phyloP scores from a whole-genome alignment of 2,329 filamentous ascomycete genomes.

The Sclerotinia glacialis region DNA sequence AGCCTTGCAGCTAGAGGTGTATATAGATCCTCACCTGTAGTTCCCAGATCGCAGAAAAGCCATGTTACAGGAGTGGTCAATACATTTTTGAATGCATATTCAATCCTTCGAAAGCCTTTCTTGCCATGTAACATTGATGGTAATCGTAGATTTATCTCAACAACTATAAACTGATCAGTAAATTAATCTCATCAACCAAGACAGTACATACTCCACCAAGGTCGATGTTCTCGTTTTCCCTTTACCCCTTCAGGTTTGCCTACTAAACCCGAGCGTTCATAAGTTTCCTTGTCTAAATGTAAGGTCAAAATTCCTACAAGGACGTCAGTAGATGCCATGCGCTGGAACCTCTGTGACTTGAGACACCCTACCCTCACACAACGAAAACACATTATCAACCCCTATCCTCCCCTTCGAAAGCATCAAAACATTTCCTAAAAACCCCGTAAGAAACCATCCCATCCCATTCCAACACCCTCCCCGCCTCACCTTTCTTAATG shows the following conservation, averaged over 20 bases:
- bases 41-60: conserved; percentile 68
- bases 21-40: conserved; percentile 44
- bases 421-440: conserved; percentile 72
- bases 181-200: background rate
- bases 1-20: conserved; percentile 21
- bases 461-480: background rate
- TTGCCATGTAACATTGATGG: conserved; percentile 65
- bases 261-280: conserved; percentile 76
- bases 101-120: conserved; percentile 38
- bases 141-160: conserved; percentile 72
- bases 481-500: conserved; percentile 58
- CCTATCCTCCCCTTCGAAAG: conserved; percentile 73
- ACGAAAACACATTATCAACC: conserved; percentile 68
- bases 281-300: conserved; percentile 76
- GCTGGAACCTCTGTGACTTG: too few relatives aligned
- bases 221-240: conserved; percentile 58
- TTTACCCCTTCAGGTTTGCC: conserved; percentile 65
- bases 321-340: background rate
- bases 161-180: conserved; percentile 51
- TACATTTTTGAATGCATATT: conserved; percentile 58
- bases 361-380: conserved; percentile 60
- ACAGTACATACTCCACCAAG: conserved; percentile 64
- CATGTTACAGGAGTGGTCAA: conserved; percentile 66
- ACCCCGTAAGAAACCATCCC: background rate
- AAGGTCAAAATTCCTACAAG: conserved; percentile 66